A percentile compares a stretch with the other conserved stretches of the same genome.
Evolutionary conservation across 768 basidiomycete species (phyloP).

Genomic region (Stropharia rugosoannulata): DNA sequence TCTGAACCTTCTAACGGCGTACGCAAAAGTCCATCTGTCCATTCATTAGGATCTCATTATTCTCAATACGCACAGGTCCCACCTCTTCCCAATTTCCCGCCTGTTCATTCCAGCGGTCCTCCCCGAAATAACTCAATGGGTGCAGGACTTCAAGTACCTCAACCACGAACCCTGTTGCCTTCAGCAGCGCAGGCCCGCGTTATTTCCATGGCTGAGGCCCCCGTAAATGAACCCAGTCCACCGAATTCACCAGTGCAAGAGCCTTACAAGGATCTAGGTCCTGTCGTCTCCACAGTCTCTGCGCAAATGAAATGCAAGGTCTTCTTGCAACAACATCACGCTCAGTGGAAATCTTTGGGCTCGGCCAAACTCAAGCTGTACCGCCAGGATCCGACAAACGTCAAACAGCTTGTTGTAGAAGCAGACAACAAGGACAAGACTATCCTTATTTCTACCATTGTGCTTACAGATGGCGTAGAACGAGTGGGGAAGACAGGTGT

Average conservation of each 20-base stretch:
- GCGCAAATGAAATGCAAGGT: conserved; percentile 98
- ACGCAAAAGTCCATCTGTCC: conserved; percentile 58
- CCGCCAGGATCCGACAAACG: conserved; percentile 77
- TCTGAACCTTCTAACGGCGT: conserved; percentile 44
- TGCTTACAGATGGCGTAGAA: conserved; percentile 94
- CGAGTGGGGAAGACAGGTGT: conserved; percentile 98
- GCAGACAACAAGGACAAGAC: conserved; percentile 74
- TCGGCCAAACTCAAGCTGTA: conserved; percentile 87
- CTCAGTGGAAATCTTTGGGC: conserved; percentile 97
- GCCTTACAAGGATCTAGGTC: conserved; percentile 49
- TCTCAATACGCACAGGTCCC: conserved; percentile 39
- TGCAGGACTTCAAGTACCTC: conserved; percentile 36
- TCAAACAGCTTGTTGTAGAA: conserved; percentile 96
- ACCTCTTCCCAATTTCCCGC: conserved; percentile 41
- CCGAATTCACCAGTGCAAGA: conserved; percentile 78
- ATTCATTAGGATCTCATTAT: conserved; percentile 54
- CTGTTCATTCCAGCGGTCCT: conserved; percentile 23
- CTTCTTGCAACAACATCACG: conserved; percentile 92
- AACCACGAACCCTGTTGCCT: conserved; percentile 57
- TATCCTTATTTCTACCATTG: conserved; percentile 91
- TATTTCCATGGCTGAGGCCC: conserved; percentile 49
- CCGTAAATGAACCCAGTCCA: conserved; percentile 74
- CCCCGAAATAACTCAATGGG: conserved; percentile 39
- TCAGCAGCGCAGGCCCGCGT: conserved; percentile 55
- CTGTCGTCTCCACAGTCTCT: conserved; percentile 73